These are phyloP conservation scores for Senecio squalidus DNA, from an alignment of 140 eudicot species.

Conservation along the genomic window DNA sequence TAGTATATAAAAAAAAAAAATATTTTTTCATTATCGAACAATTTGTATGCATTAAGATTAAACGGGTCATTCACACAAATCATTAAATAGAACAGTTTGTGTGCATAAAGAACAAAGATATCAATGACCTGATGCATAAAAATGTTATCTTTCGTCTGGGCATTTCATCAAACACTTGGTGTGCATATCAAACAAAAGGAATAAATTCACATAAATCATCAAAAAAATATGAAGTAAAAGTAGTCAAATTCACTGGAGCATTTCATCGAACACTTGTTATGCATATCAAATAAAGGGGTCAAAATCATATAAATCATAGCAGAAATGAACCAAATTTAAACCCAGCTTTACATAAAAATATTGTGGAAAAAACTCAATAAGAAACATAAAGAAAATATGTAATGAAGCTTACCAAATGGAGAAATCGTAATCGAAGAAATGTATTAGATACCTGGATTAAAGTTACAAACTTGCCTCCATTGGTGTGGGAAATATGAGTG, in stretches of 20 bases:
- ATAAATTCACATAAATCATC: not conserved
- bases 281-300: not conserved
- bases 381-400: too few species aligned
- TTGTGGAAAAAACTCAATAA: too few species aligned
- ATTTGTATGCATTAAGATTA: too few species aligned
- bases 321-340: not conserved
- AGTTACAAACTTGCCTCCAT: too few species aligned
- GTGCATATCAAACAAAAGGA: not conserved
- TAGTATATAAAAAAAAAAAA: too few species aligned
- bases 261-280: slow-evolving; percentile 19
- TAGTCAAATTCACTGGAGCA: not conserved
- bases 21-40: too few species aligned
- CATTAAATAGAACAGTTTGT: not conserved
- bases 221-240: not conserved
- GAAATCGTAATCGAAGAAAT: too few species aligned
- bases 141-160: not conserved
- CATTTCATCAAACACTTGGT: not conserved
- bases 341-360: too few species aligned
- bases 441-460: too few species aligned
- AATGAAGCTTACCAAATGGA: too few species aligned
- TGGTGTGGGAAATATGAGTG: too few species aligned
- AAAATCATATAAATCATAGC: not conserved
- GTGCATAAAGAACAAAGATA: not conserved
- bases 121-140: not conserved
- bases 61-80: too few species aligned